These are phyloP conservation scores for Chaetomium olivaceum DNA, from an alignment of 2,329 filamentous ascomycete genomes.

Conservation along the genomic window DNA sequence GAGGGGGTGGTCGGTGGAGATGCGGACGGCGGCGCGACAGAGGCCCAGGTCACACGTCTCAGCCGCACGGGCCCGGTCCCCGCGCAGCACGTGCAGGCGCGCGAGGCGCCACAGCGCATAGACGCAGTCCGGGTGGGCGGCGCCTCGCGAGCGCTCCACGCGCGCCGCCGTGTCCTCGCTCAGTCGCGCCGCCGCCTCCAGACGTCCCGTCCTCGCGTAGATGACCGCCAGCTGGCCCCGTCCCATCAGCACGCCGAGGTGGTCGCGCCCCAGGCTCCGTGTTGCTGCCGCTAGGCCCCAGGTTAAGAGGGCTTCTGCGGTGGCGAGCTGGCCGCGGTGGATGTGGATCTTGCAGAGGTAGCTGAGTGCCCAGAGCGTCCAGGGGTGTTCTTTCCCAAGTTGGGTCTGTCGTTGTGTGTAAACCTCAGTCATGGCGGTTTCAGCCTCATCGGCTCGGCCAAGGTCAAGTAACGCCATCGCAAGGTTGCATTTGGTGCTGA, in stretches of 20 bases:
- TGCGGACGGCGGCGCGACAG: background rate
- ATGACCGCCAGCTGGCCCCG: conserved; percentile 1
- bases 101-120: conserved; percentile 6
- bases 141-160: background rate
- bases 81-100: background rate
- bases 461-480: conserved; percentile 6
- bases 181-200: background rate
- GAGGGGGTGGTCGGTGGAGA: background rate
- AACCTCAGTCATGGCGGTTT: background rate
- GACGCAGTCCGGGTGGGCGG: conserved; percentile 2
- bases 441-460: background rate
- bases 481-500: conserved; percentile 6
- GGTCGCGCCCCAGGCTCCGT: background rate
- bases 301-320: background rate
- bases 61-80: background rate
- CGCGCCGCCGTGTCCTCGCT: background rate
- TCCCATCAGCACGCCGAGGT: conserved; percentile 7
- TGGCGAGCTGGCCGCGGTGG: background rate
- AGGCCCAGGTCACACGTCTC: background rate
- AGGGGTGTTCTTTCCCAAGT: conserved; percentile 8
- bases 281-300: background rate
- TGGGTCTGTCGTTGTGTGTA: background rate
- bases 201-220: background rate
- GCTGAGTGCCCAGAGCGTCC: conserved; percentile 12
- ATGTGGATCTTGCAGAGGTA: conserved; percentile 13